Percentiles rank a stretch among this genome's conserved stretches.
Conservation (phyloP, 2,329 filamentous ascomycete genomes). For the Sporothrix inflata region DNA sequence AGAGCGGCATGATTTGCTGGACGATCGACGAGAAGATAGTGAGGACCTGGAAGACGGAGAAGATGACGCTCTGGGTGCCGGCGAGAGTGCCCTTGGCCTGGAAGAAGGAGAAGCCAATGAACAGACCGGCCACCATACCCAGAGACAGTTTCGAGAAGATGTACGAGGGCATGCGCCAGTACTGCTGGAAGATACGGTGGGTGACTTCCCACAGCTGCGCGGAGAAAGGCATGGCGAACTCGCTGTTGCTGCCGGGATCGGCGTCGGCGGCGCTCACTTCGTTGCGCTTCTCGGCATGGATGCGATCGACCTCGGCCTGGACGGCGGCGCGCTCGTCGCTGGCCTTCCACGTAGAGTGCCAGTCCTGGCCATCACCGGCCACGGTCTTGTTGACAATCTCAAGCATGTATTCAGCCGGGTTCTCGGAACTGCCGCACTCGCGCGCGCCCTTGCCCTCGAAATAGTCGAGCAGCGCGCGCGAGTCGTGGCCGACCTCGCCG, state of each 20-base stretch:
- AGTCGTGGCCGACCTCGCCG: constrained; percentile 65
- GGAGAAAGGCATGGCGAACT: constrained; percentile 71
- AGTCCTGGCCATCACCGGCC: constrained; percentile 60
- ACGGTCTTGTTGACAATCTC: constrained; percentile 56
- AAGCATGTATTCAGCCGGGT: constrained; percentile 83
- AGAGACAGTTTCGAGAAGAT: constrained; percentile 71
- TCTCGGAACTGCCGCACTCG: constrained; percentile 67
- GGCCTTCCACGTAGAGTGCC: constrained; percentile 53
- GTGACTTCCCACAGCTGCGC: constrained; percentile 64
- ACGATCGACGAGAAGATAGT: constrained; percentile 65
- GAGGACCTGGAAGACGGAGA: constrained; percentile 58
- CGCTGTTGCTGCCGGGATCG: constrained; percentile 45
- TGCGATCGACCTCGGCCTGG: constrained; percentile 54
- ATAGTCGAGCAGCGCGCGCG: constrained; percentile 68
- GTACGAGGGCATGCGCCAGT: constrained; percentile 77
- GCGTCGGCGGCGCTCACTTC: constrained; percentile 50
- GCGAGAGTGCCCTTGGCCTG: constrained; percentile 59
- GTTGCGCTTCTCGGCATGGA: constrained; percentile 36
- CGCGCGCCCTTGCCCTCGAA: constrained; percentile 62
- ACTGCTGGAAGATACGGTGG: constrained; percentile 72
- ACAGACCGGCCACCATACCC: constrained; percentile 51
- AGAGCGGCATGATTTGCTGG: constrained; percentile 68
- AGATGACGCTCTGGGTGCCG: constrained; percentile 68
- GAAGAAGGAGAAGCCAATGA: constrained; percentile 68
- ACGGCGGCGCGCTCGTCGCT: constrained; percentile 69